These are phyloP conservation scores for Fragilariopsis cylindrus DNA, from an alignment of 108 stramenopile genomes.

Conservation along the genomic window DNA sequence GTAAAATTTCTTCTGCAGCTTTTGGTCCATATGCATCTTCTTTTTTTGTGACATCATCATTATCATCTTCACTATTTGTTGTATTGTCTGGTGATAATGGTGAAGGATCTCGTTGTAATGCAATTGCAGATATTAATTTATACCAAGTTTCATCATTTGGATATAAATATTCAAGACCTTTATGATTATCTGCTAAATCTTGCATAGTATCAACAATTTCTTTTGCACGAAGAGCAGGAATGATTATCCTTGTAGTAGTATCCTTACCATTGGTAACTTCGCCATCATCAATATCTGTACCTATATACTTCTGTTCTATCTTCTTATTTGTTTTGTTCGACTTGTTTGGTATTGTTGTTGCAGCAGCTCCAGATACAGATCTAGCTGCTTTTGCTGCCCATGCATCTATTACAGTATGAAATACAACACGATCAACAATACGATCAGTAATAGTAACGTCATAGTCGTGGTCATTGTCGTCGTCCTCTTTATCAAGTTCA, in stretches of 20 bases:
- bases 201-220: constrained; percentile 5
- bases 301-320: no score
- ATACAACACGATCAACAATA: constrained; percentile 3
- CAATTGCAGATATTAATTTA: neutral
- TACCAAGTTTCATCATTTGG: constrained; percentile 10
- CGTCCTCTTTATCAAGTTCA: neutral
- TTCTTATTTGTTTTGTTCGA: no score
- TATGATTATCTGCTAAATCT: constrained; percentile 5
- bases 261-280: no score
- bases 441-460: neutral
- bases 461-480: neutral
- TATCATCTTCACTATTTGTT: constrained; percentile 25
- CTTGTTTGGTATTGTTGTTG: neutral
- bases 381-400: neutral
- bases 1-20: constrained; percentile 23
- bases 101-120: neutral
- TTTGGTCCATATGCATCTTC: neutral
- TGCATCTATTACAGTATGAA: constrained; percentile 15
- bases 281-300: no score
- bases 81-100: constrained; percentile 29
- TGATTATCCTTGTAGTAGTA: no score
- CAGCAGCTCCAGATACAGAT: neutral
- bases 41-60: constrained; percentile 14
- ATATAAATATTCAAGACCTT: neutral
- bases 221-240: neutral